A percentile compares a stretch with the other conserved stretches of the same genome.
phyloP scores from a whole-genome alignment of 2,329 filamentous ascomycete species.

The Aschersonia sp. region DNA sequence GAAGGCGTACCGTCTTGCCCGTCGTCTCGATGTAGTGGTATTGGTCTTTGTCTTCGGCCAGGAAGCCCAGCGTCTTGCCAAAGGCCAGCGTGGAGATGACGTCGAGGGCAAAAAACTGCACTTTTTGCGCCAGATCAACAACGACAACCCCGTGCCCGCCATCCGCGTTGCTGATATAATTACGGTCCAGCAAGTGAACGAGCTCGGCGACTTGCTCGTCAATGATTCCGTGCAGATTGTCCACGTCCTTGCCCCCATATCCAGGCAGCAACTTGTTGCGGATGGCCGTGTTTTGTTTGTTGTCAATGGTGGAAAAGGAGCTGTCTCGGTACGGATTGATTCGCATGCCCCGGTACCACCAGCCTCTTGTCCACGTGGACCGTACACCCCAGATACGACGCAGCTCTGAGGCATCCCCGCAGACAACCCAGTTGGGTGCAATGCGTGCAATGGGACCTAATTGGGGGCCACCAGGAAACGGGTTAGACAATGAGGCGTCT shows the following conservation, averaged over 20 bases:
- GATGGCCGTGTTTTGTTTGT: not conserved
- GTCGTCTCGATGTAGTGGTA: conserved; percentile 2
- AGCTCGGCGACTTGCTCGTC: not conserved
- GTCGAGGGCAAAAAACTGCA: conserved; percentile 1
- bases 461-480: not conserved
- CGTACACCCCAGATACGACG: conserved; percentile 1
- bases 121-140: conserved; percentile 1
- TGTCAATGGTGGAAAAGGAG: conserved; percentile 2
- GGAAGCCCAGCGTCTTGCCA: not conserved
- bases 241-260: conserved; percentile 1
- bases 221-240: not conserved
- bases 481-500: too few species aligned
- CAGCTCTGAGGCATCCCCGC: not conserved
- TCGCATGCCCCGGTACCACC: conserved; percentile 1
- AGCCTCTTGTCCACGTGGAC: not conserved
- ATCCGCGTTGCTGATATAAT: not conserved
- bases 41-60: conserved; percentile 1
- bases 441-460: not conserved
- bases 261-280: conserved; percentile 1
- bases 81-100: conserved; percentile 1
- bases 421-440: not conserved
- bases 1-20: not conserved
- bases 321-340: conserved; percentile 1
- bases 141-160: not conserved
- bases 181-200: not conserved